Evolutionary conservation across 2,329 filamentous ascomycete genomes (phyloP).

Genomic region (Trichophyton benhamiae): DNA sequence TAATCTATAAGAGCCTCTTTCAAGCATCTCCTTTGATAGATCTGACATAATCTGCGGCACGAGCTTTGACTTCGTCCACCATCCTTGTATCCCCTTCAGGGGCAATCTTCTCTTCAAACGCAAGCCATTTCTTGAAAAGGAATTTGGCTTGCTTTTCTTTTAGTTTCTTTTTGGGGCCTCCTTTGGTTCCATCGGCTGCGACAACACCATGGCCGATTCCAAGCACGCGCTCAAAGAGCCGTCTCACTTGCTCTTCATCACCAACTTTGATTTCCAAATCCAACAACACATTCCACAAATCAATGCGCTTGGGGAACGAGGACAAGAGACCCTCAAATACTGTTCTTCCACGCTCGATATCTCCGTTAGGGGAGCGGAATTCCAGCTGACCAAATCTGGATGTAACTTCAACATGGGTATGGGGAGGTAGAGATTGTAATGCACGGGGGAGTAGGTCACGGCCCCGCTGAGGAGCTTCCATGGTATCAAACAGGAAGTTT

Average conservation of each 20-base stretch:
- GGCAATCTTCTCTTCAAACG: conserved; percentile 61
- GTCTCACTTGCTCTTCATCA: conserved; percentile 53
- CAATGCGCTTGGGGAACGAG: conserved; percentile 76
- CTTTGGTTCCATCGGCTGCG: conserved; percentile 31
- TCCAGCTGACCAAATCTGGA: conserved; percentile 85
- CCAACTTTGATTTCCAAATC: conserved; percentile 62
- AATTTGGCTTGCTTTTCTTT: conserved; percentile 73
- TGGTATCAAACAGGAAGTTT: conserved; percentile 71
- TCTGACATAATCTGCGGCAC: conserved; percentile 58
- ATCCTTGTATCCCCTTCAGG: conserved; percentile 53
- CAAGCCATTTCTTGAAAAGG: conserved; percentile 85
- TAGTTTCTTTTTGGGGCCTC: conserved; percentile 46
- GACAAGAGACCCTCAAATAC: conserved; percentile 81
- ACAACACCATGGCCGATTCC: conserved; percentile 31
- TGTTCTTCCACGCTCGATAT: conserved; percentile 82
- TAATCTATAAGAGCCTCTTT: neutral
- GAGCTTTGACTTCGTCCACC: conserved; percentile 56
- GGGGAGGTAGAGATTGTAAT: conserved; percentile 63
- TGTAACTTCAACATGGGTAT: conserved; percentile 61
- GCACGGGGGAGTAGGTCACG: conserved; percentile 71
- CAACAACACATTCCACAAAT: conserved; percentile 85
- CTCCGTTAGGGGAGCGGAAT: conserved; percentile 70
- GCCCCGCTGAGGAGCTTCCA: conserved; percentile 57
- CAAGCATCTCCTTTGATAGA: conserved; percentile 23
- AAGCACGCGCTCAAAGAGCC: conserved; percentile 68